These are phyloP conservation scores for Crithidia sp. DNA, from an alignment of 208 protist species.

Conservation along the genomic window DNA sequence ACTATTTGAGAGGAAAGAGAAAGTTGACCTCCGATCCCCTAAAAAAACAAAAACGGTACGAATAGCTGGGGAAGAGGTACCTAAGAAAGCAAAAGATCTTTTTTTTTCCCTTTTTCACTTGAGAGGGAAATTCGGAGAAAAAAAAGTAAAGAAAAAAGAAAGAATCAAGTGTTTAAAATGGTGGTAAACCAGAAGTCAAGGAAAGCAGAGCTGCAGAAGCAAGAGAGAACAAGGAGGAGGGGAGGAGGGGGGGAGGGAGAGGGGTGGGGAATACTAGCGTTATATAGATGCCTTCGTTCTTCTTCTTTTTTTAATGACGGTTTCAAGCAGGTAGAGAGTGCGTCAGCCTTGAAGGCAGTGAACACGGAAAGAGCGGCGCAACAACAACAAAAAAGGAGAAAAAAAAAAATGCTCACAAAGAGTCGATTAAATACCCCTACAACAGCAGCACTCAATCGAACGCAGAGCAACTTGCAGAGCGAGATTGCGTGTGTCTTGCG, in stretches of 20 bases:
- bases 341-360: too few species aligned
- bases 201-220: neutral
- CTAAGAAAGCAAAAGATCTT: neutral
- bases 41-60: neutral
- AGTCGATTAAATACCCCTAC: too few species aligned
- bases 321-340: too few species aligned
- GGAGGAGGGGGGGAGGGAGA: neutral
- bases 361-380: too few species aligned
- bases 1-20: neutral
- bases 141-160: conserved; percentile 4
- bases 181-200: neutral
- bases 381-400: too few species aligned
- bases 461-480: too few species aligned
- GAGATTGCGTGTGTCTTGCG: too few species aligned
- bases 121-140: neutral
- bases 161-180: neutral
- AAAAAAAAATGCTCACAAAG: too few species aligned
- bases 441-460: too few species aligned
- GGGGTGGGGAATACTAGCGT: too few species aligned
- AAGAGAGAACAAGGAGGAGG: conserved; percentile 2
- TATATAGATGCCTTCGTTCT: conserved; percentile 6
- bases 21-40: neutral
- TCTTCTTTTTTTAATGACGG: conserved; percentile 11
- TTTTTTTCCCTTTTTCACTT: neutral
- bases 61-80: neutral